These are phyloP conservation scores for Ophiostoma ips DNA, from an alignment of 2,329 filamentous ascomycete species.

Conservation along the genomic window DNA sequence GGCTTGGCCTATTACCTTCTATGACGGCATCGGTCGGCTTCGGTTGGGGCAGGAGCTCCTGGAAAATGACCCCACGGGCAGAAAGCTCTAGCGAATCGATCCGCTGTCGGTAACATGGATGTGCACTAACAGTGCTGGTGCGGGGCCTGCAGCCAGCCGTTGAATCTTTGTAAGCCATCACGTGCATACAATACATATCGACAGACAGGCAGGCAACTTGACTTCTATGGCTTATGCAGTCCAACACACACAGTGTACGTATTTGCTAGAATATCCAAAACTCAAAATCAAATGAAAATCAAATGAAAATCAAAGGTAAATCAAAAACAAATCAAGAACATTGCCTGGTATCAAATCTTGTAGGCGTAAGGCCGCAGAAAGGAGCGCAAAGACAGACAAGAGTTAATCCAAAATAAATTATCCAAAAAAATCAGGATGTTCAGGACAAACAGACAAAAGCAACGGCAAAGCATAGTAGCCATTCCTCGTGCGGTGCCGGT, in stretches of 20 bases:
- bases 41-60: not conserved
- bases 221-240: too few relatives aligned
- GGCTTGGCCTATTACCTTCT: not conserved
- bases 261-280: not conserved
- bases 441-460: slow-evolving; percentile 8
- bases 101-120: not conserved
- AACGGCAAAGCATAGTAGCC: too few relatives aligned
- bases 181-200: too few relatives aligned
- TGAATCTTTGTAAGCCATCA: not conserved
- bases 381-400: not conserved
- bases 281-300: too few relatives aligned
- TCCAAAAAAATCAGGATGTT: slow-evolving; percentile 1
- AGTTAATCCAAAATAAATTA: slow-evolving; percentile 4
- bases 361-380: slow-evolving; percentile 1
- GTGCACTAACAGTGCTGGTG: not conserved
- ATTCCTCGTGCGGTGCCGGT: slow-evolving; percentile 11
- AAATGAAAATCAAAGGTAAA: too few relatives aligned
- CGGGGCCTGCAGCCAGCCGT: not conserved
- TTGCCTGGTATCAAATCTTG: slow-evolving; percentile 7
- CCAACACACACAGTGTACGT: too few relatives aligned
- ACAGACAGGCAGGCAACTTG: too few relatives aligned
- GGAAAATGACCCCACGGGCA: not conserved
- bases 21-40: slow-evolving; percentile 10
- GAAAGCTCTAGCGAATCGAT: slow-evolving; percentile 2
- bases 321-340: not conserved